Percentiles rank a stretch among this genome's conserved stretches.
Conservation (phyloP, 495 filamentous ascomycete genomes). For the Penicillium longicatenatum region DNA sequence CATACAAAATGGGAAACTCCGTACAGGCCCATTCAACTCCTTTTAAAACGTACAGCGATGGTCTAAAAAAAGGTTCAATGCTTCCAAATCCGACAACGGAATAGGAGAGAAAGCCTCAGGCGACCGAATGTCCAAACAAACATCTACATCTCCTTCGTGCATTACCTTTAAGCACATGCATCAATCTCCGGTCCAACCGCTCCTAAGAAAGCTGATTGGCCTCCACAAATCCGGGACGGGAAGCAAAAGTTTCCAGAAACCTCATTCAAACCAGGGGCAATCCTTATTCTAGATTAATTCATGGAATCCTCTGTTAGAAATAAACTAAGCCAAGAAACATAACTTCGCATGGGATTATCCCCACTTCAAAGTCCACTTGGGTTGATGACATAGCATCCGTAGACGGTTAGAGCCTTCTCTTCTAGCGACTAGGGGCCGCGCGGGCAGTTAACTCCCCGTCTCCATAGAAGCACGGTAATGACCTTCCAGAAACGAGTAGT, state of each 20-base stretch:
- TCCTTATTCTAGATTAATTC: not conserved
- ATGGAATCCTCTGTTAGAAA: slow-evolving; percentile 1
- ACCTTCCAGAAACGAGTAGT: slow-evolving; percentile 27
- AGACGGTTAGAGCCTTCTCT: slow-evolving; percentile 1
- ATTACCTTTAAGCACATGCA: not conserved
- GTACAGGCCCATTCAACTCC: no score
- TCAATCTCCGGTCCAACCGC: not conserved
- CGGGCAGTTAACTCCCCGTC: slow-evolving; percentile 5
- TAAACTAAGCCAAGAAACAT: slow-evolving; percentile 5
- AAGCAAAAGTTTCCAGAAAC: slow-evolving; percentile 8
- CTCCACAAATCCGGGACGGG: not conserved
- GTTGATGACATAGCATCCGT: slow-evolving; percentile 2
- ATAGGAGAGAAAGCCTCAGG: not conserved
- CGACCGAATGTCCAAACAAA: not conserved
- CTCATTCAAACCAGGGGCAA: slow-evolving; percentile 2
- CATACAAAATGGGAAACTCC: no score
- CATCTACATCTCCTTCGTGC: not conserved
- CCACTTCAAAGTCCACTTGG: not conserved
- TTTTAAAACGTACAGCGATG: no score
- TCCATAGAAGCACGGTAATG: slow-evolving; percentile 17
- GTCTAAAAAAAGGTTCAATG: not conserved
- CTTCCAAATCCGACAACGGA: no score
- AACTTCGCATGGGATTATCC: not conserved
- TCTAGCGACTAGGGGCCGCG: slow-evolving; percentile 11
- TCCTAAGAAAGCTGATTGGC: slow-evolving; percentile 2